Percentiles rank a stretch among this genome's conserved stretches.
phyloP scores from a whole-genome alignment of 2,329 filamentous ascomycete genomes.

The Leptographium wingfieldii region DNA sequence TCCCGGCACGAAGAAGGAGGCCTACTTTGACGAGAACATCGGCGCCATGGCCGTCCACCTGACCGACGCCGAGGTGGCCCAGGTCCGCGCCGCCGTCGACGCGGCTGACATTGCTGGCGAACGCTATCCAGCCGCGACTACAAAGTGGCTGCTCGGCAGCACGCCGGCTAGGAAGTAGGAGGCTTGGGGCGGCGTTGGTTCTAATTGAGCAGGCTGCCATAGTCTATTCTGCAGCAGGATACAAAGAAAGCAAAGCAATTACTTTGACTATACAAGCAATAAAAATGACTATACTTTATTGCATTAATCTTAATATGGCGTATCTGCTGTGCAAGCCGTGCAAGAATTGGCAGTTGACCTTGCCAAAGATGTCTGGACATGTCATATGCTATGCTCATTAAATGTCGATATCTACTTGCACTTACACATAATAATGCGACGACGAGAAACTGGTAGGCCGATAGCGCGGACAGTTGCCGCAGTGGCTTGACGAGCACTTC shows the following conservation, averaged over 20 bases:
- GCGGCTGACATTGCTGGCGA: conserved; percentile 1
- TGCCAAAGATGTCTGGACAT: not conserved
- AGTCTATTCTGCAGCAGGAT: too few relatives aligned
- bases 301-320: not conserved
- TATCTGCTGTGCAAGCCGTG: not conserved
- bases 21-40: conserved; percentile 21
- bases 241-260: too few relatives aligned
- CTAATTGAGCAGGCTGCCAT: too few relatives aligned
- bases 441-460: not conserved
- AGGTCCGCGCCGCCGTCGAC: conserved; percentile 7
- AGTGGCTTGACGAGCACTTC: not conserved
- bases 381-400: not conserved
- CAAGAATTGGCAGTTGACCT: not conserved
- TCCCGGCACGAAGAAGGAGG: conserved; percentile 20
- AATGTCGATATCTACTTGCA: not conserved
- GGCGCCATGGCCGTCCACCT: conserved; percentile 14
- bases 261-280: too few relatives aligned
- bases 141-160: not conserved
- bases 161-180: not conserved
- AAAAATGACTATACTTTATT: not conserved
- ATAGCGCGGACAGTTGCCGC: not conserved
- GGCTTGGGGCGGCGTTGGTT: too few relatives aligned
- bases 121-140: conserved; percentile 3
- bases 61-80: conserved; percentile 5
- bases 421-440: not conserved